phyloP scores from a whole-genome alignment of 495 filamentous ascomycete genomes.

The Neurospora sublineolata region DNA sequence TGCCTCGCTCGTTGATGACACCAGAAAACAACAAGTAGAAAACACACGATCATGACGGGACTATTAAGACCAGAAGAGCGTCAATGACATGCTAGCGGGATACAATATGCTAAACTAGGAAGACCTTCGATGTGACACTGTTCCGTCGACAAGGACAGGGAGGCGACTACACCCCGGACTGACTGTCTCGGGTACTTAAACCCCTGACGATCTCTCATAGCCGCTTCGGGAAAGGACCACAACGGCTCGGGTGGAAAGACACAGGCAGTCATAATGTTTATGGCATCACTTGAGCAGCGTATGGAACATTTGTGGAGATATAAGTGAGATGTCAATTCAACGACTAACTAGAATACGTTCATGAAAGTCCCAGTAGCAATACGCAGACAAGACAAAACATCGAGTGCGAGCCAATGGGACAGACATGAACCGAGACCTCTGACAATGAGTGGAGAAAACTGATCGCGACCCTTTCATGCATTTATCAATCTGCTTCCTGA shows the following conservation, averaged over 20 bases:
- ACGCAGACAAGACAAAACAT: neutral
- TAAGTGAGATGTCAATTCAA: neutral
- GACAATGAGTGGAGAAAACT: neutral
- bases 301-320: neutral
- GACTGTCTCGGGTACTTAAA: neutral
- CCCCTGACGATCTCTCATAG: neutral
- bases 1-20: neutral
- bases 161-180: neutral
- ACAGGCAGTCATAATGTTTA: neutral
- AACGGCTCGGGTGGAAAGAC: neutral
- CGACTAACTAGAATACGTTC: neutral
- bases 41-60: neutral
- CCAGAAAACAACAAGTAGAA: neutral
- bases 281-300: neutral
- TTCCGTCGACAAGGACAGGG: neutral
- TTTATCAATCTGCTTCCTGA: neutral
- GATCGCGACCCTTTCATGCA: neutral
- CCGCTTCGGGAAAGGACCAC: neutral
- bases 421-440: neutral
- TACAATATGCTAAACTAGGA: neutral
- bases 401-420: neutral
- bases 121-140: neutral
- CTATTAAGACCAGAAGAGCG: neutral
- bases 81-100: neutral
- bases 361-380: neutral